phyloP scores from a whole-genome alignment of 306 rosid genomes.

The Ammopiptanthus mongolicus region DNA sequence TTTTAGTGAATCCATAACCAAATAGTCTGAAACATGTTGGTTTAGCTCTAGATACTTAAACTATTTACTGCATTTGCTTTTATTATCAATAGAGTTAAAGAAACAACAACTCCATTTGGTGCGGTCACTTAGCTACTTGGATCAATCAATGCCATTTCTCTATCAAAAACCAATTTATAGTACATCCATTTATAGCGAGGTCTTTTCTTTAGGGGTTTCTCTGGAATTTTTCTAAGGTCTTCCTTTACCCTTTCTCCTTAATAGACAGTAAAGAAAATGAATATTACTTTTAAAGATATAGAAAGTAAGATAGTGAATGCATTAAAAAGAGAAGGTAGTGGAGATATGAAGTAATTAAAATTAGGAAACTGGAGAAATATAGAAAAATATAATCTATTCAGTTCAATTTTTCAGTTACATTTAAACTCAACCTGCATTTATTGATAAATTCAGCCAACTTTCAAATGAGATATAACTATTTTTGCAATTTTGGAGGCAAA shows the following conservation, averaged over 20 bases:
- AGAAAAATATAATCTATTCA: not conserved
- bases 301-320: not conserved
- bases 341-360: not conserved
- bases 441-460: not conserved
- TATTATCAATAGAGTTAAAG: not conserved
- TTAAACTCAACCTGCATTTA: not conserved
- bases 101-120: slow-evolving; percentile 3
- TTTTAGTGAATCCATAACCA: slow-evolving; percentile 1
- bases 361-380: not conserved
- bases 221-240: not conserved
- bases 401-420: not conserved
- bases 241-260: not conserved
- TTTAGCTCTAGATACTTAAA: not conserved
- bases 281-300: not conserved
- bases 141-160: not conserved
- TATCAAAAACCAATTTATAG: not conserved
- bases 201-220: not conserved
- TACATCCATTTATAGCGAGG: not conserved
- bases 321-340: not conserved
- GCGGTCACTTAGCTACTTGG: not conserved
- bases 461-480: not conserved
- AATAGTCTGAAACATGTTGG: not conserved
- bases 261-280: not conserved
- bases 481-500: not conserved
- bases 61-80: slow-evolving; percentile 12